Conservation (phyloP, 257 asterid species). For the Ophiorrhiza pumila region DNA sequence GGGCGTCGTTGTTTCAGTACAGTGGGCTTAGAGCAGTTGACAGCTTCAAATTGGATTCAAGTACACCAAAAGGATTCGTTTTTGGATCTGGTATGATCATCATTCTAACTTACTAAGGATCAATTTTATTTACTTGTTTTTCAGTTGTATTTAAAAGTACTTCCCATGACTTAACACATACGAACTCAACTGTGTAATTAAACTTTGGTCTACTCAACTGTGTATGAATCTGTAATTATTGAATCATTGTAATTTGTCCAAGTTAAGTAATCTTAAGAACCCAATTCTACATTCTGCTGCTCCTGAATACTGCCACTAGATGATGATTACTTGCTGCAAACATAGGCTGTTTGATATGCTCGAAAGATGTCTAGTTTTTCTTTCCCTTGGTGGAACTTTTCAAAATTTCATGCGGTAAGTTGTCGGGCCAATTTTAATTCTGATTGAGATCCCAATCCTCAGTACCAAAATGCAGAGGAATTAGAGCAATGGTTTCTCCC, state of each 20-base stretch:
- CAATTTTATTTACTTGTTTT: not conserved
- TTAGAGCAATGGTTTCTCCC: conserved; percentile 38
- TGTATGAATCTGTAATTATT: not conserved
- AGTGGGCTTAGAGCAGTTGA: conserved; percentile 47
- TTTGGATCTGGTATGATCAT: conserved; percentile 9
- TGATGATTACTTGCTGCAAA: not conserved
- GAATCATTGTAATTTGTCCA: not conserved
- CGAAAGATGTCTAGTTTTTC: not conserved
- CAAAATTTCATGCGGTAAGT: not conserved
- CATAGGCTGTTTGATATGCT: not conserved
- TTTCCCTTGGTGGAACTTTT: not conserved
- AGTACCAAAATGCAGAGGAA: conserved; percentile 30
- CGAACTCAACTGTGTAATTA: too few relatives aligned
- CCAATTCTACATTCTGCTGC: not conserved
- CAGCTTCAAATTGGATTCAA: conserved; percentile 16
- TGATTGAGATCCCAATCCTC: not conserved
- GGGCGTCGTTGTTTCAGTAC: conserved; percentile 33
- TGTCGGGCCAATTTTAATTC: not conserved
- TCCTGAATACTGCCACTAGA: not conserved
- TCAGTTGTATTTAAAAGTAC: not conserved
- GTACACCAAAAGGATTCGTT: conserved; percentile 5
- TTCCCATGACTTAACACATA: too few relatives aligned
- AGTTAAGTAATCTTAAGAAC: not conserved
- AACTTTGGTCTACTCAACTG: too few relatives aligned
- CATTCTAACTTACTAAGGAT: not conserved